Conservation (phyloP, 345 rosid species). For the Dipteronia sinensis region DNA sequence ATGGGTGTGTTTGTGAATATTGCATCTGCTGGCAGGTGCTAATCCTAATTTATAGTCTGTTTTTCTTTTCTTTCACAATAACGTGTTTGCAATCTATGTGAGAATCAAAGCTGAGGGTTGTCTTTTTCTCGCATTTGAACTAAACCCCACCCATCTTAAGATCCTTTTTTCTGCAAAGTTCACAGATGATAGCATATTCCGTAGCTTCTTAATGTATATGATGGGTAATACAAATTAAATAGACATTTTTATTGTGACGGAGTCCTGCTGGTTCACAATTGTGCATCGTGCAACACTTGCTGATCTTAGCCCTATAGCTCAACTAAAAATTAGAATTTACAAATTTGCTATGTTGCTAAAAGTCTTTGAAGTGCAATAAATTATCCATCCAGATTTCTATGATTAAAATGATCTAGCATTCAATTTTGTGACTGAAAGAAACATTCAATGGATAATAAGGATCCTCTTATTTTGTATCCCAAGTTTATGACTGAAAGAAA, state of each 20-base stretch:
- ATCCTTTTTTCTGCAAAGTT: neutral
- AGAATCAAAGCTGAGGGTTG: neutral
- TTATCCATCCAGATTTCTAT: neutral
- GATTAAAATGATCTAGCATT: neutral
- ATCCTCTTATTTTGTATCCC: neutral
- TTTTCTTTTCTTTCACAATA: neutral
- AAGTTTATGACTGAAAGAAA: neutral
- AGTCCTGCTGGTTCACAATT: constrained; percentile 4
- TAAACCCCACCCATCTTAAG: neutral
- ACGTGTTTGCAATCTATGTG: neutral
- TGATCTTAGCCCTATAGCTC: no score
- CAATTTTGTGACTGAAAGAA: constrained; percentile 7
- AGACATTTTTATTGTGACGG: neutral
- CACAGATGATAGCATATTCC: neutral
- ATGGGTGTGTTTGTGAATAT: neutral
- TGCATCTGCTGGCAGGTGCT: neutral
- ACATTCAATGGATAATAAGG: neutral
- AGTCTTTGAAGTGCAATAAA: neutral
- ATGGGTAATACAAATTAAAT: neutral
- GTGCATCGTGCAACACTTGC: neutral
- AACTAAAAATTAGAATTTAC: neutral
- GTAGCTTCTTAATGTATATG: neutral
- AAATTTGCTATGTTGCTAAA: neutral
- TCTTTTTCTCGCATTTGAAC: neutral
- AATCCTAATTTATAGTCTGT: neutral